Evolutionary conservation across 2,329 filamentous ascomycete genomes (phyloP).

Genomic region (Botrytis fabae): DNA sequence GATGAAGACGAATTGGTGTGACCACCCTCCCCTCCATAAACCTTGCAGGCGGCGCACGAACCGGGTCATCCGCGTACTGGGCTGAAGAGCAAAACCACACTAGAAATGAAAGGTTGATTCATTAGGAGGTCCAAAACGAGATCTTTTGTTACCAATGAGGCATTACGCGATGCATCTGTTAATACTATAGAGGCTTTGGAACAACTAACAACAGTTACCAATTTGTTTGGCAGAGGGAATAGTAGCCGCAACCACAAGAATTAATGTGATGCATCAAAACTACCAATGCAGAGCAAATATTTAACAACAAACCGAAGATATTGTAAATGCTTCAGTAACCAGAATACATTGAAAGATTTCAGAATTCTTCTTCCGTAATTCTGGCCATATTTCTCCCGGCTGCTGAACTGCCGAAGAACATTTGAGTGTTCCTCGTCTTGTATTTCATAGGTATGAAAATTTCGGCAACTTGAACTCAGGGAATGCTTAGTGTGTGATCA

Average conservation of each 20-base stretch:
- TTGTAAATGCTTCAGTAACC: constrained; percentile 2
- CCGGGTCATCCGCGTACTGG: constrained; percentile 5
- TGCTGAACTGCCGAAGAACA: not conserved
- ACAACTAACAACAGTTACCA: constrained; percentile 9
- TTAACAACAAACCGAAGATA: not conserved
- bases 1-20: not conserved
- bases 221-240: not conserved
- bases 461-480: not conserved
- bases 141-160: constrained; percentile 5
- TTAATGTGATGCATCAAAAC: not conserved
- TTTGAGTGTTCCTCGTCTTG: not conserved
- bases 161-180: not conserved
- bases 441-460: not conserved
- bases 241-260: constrained; percentile 3
- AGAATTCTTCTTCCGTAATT: constrained; percentile 1
- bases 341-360: not conserved
- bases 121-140: not conserved
- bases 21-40: not conserved
- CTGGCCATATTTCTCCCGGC: not conserved
- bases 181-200: constrained; percentile 16
- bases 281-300: not conserved
- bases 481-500: not conserved
- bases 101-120: constrained; percentile 10
- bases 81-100: constrained; percentile 10
- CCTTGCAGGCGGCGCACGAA: constrained; percentile 11